phyloP scores from a whole-genome alignment of 306 rosid genomes.

The Cucumis cinereus region DNA sequence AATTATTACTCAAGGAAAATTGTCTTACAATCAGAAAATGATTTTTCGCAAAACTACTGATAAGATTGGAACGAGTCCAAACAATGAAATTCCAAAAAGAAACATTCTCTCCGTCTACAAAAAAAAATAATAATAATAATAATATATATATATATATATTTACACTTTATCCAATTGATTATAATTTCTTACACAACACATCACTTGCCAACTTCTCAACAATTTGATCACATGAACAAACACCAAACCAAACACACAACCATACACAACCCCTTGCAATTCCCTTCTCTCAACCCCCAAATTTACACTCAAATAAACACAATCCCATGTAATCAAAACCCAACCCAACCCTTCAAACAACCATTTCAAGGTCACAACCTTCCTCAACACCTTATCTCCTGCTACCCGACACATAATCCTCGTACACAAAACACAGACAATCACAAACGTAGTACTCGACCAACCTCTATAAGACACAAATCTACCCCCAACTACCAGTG shows the following conservation, averaged over 20 bases:
- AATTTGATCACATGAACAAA: slow-evolving; percentile 15
- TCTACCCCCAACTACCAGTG: slow-evolving; percentile 56
- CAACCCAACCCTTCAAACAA: slow-evolving; percentile 41
- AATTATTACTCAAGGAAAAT: too few species aligned
- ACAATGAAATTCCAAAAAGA: too few species aligned
- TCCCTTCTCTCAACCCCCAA: slow-evolving; percentile 36
- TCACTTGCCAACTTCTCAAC: slow-evolving; percentile 5
- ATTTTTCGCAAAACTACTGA: too few species aligned
- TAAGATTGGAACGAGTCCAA: too few species aligned
- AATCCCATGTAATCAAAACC: slow-evolving; percentile 41
- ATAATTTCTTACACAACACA: neutral
- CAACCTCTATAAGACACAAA: slow-evolving; percentile 59
- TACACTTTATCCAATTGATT: slow-evolving; percentile 8
- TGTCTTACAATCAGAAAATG: too few species aligned
- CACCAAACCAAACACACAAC: slow-evolving; percentile 31
- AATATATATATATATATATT: too few species aligned
- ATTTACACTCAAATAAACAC: slow-evolving; percentile 35
- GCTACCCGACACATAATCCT: slow-evolving; percentile 45
- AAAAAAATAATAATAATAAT: too few species aligned
- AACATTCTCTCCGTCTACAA: too few species aligned
- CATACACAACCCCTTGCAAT: slow-evolving; percentile 44
- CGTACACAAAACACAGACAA: slow-evolving; percentile 47
- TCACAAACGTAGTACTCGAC: slow-evolving; percentile 63
- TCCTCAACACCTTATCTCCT: slow-evolving; percentile 22
- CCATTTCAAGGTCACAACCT: slow-evolving; percentile 9